Conservation (phyloP, 345 rosid genomes). For the Schrenkiella parvula region DNA sequence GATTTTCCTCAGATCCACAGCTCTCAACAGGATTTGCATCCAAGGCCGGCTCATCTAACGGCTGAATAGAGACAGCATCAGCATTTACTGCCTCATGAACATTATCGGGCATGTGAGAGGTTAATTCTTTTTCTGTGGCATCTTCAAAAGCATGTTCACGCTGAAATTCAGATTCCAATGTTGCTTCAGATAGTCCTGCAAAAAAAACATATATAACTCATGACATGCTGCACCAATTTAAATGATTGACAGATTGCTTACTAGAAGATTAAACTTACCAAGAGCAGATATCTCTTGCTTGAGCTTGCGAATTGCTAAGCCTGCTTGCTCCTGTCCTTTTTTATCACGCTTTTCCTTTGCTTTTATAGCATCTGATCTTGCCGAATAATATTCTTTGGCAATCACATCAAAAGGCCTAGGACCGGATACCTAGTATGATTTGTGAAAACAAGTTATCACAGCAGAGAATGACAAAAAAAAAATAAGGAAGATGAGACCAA, state of each 20-base stretch:
- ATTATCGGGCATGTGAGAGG: slow-evolving; percentile 24
- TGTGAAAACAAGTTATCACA: slow-evolving; percentile 7
- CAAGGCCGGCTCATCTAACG: slow-evolving; percentile 28
- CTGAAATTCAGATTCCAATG: slow-evolving; percentile 56
- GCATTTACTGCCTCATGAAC: slow-evolving; percentile 31
- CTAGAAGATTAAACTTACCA: slow-evolving; percentile 41
- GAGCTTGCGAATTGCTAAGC: slow-evolving; percentile 62
- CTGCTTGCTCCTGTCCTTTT: slow-evolving; percentile 64
- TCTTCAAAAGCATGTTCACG: slow-evolving; percentile 29
- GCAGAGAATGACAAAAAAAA: neutral
- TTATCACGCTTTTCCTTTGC: slow-evolving; percentile 77
- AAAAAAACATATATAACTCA: slow-evolving; percentile 31
- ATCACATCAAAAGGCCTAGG: slow-evolving; percentile 68
- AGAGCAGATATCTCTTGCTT: slow-evolving; percentile 86
- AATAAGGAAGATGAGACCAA: neutral
- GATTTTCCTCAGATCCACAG: slow-evolving; percentile 36
- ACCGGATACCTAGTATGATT: slow-evolving; percentile 41
- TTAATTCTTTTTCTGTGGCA: slow-evolving; percentile 28
- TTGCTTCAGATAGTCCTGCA: slow-evolving; percentile 73
- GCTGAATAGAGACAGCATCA: slow-evolving; percentile 11
- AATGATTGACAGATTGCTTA: slow-evolving; percentile 10
- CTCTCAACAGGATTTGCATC: slow-evolving; percentile 31
- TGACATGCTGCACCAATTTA: slow-evolving; percentile 26
- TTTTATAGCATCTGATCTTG: slow-evolving; percentile 65
- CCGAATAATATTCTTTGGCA: slow-evolving; percentile 59